A percentile compares a stretch with the other conserved stretches of the same genome.
Conservation (phyloP, 805 yeast species). For the Kodamaea lidongshanica region DNA sequence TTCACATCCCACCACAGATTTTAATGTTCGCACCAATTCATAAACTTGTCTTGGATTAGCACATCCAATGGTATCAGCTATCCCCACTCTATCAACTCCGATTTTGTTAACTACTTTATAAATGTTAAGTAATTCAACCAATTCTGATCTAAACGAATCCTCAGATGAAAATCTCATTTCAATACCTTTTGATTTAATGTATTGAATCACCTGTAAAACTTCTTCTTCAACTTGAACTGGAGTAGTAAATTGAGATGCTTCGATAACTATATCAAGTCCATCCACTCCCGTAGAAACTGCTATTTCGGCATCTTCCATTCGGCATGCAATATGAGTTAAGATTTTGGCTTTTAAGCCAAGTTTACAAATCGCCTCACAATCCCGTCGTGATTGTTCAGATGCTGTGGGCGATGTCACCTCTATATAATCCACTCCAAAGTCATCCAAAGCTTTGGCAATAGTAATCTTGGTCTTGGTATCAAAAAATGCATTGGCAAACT, state of each 20-base stretch:
- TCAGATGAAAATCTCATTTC: slow-evolving; percentile 55
- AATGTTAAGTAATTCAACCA: slow-evolving; percentile 52
- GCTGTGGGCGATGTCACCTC: slow-evolving; percentile 58
- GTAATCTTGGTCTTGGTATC: slow-evolving; percentile 50
- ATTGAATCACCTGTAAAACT: slow-evolving; percentile 55
- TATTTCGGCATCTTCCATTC: slow-evolving; percentile 54
- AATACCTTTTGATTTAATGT: slow-evolving; percentile 53
- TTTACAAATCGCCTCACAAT: slow-evolving; percentile 56
- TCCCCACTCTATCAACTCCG: slow-evolving; percentile 58
- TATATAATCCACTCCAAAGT: slow-evolving; percentile 56
- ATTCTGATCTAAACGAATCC: slow-evolving; percentile 56
- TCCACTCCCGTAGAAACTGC: slow-evolving; percentile 61
- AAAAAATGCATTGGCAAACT: slow-evolving; percentile 58
- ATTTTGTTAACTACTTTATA: slow-evolving; percentile 57
- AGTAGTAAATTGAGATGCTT: slow-evolving; percentile 55
- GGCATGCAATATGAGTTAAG: slow-evolving; percentile 55
- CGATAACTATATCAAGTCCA: slow-evolving; percentile 57
- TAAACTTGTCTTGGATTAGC: slow-evolving; percentile 60
- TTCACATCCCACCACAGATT: slow-evolving; percentile 52
- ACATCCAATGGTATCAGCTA: slow-evolving; percentile 60
- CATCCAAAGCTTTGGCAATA: slow-evolving; percentile 56
- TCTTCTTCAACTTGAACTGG: slow-evolving; percentile 53
- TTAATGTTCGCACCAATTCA: slow-evolving; percentile 52
- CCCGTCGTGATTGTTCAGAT: slow-evolving; percentile 50
- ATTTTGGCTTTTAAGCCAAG: slow-evolving; percentile 53